Conservation (phyloP, 306 rosid genomes). For the Pyrus pyrifolia region DNA sequence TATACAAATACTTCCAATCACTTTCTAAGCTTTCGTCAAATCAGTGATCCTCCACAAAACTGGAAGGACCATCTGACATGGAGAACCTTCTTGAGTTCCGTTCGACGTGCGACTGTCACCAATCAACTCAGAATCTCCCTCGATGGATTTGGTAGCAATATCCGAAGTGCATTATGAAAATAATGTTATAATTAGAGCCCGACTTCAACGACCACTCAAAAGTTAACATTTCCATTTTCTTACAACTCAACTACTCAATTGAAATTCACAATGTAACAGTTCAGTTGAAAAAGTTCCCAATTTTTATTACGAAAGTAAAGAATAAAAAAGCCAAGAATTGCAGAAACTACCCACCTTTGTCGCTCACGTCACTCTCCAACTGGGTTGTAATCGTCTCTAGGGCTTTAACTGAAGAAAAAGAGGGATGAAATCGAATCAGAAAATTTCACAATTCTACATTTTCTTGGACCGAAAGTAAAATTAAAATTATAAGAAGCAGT, state of each 20-base stretch:
- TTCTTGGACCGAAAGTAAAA: too few species aligned
- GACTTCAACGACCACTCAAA: neutral
- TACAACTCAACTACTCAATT: neutral
- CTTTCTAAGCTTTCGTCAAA: constrained; percentile 19
- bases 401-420: too few species aligned
- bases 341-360: neutral
- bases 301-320: neutral
- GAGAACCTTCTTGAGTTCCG: constrained; percentile 40
- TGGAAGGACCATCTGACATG: constrained; percentile 65
- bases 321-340: neutral
- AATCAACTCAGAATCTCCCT: constrained; percentile 30
- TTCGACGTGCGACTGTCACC: constrained; percentile 38
- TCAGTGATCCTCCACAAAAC: constrained; percentile 59
- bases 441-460: too few species aligned
- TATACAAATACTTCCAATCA: neutral
- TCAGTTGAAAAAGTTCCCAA: neutral
- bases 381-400: too few species aligned
- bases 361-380: constrained; percentile 16
- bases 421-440: too few species aligned
- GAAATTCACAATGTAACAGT: neutral
- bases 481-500: too few species aligned
- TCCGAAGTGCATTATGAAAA: constrained; percentile 11
- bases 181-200: neutral
- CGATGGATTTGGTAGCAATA: constrained; percentile 21
- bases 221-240: neutral